Percentiles rank a stretch among this genome's conserved stretches.
Evolutionary conservation across 2,329 filamentous ascomycete genomes (phyloP).

Genomic region (Colletotrichum sp.): DNA sequence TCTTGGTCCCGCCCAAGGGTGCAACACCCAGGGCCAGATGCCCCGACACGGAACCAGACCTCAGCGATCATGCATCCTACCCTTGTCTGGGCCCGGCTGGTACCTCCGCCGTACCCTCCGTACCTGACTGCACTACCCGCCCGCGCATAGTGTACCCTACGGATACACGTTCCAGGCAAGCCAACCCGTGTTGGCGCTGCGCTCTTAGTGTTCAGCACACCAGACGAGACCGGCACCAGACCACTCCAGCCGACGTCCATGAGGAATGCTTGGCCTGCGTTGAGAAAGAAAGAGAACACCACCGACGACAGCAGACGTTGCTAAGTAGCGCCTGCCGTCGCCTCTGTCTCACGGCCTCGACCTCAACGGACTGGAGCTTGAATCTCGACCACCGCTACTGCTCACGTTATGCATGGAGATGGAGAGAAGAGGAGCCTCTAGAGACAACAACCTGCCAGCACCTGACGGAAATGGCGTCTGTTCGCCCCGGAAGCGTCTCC

Average conservation of each 20-base stretch:
- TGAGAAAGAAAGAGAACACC: not conserved
- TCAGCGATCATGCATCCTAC: constrained; percentile 8
- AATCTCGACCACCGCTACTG: not conserved
- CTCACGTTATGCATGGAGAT: not conserved
- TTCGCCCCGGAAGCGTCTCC: constrained; percentile 5
- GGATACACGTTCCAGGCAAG: not conserved
- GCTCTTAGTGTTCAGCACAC: not conserved
- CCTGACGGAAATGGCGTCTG: constrained; percentile 13
- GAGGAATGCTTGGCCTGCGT: not conserved
- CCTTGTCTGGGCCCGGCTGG: not conserved
- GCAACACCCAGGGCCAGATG: not conserved
- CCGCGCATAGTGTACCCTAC: not conserved
- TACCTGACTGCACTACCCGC: not conserved
- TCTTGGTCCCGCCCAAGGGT: not conserved
- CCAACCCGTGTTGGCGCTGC: not conserved
- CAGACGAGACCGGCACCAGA: constrained; percentile 8
- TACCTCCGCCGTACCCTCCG: not conserved
- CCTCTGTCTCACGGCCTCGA: constrained; percentile 7
- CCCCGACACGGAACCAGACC: not conserved
- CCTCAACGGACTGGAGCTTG: not conserved
- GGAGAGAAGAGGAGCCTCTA: constrained; percentile 10
- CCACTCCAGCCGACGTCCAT: not conserved
- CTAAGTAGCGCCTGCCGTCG: not conserved
- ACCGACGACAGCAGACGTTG: not conserved
- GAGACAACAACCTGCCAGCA: not conserved